Evolutionary conservation across 441 rosid species (phyloP).

Genomic region (Croton laevigatus): DNA sequence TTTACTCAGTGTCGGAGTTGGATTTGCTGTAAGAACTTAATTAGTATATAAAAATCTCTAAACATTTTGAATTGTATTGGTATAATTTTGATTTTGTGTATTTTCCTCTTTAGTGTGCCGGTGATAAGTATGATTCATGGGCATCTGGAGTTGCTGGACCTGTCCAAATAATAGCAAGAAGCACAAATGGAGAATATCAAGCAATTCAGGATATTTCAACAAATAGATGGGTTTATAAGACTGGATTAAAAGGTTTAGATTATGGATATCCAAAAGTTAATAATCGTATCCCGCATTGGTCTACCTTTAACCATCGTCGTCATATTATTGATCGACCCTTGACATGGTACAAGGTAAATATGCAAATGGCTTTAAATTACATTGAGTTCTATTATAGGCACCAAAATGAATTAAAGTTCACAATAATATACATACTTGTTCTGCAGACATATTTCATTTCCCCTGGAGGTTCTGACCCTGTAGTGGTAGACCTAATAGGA

Average conservation of each 20-base stretch:
- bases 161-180: conserved; percentile 20
- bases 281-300: conserved; percentile 18
- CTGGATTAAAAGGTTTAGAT: conserved; percentile 18
- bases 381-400: too few species aligned
- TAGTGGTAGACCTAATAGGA: conserved; percentile 55
- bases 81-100: not conserved
- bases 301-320: conserved; percentile 10
- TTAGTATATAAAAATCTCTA: not conserved
- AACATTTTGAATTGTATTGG: too few species aligned
- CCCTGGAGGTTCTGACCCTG: conserved; percentile 48
- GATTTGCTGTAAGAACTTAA: conserved; percentile 37
- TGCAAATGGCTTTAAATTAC: too few species aligned
- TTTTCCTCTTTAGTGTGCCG: conserved; percentile 39
- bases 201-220: conserved; percentile 39
- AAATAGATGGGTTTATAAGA: conserved; percentile 55
- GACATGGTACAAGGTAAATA: conserved; percentile 47
- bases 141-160: conserved; percentile 51
- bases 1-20: conserved; percentile 53
- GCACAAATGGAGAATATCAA: conserved; percentile 30
- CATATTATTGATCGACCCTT: conserved; percentile 16
- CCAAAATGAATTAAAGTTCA: not conserved
- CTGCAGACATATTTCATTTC: conserved; percentile 48
- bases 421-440: not conserved
- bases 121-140: conserved; percentile 37
- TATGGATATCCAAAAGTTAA: not conserved